phyloP scores from a whole-genome alignment of 208 protist species.

The Acanthamoeba healyi region DNA sequence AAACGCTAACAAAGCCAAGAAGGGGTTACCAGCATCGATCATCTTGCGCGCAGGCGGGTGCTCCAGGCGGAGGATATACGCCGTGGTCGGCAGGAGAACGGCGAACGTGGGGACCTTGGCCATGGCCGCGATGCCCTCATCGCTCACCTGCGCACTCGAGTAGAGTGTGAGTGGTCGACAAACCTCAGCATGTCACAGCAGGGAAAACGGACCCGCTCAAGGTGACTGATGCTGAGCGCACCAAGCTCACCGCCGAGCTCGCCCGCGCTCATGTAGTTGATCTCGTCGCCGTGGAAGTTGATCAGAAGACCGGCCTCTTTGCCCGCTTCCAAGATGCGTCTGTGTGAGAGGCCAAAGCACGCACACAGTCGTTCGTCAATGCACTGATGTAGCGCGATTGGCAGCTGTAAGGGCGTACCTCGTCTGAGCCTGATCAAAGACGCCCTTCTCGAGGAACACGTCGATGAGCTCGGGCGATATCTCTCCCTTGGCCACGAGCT shows the following conservation, averaged over 20 bases:
- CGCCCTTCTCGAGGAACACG: slow-evolving; percentile 91
- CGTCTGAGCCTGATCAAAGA: slow-evolving; percentile 85
- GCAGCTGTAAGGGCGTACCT: no score
- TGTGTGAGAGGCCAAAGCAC: not conserved
- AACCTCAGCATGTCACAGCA: not conserved
- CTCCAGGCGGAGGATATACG: slow-evolving; percentile 91
- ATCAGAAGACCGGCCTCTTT: slow-evolving; percentile 85
- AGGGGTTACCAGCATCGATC: slow-evolving; percentile 83
- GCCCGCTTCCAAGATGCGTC: slow-evolving; percentile 89
- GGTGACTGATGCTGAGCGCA: slow-evolving; percentile 89
- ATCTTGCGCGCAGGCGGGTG: slow-evolving; percentile 90
- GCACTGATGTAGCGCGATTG: no score
- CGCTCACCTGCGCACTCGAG: slow-evolving; percentile 70
- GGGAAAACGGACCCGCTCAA: slow-evolving; percentile 87
- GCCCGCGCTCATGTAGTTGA: slow-evolving; percentile 87
- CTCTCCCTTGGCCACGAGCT: slow-evolving; percentile 76
- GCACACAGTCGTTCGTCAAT: slow-evolving; percentile 79
- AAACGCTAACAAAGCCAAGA: not conserved
- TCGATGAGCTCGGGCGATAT: slow-evolving; percentile 90
- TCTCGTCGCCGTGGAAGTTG: slow-evolving; percentile 94
- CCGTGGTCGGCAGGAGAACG: slow-evolving; percentile 92
- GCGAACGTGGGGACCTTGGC: slow-evolving; percentile 86
- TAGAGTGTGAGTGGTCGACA: no score
- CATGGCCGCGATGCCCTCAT: slow-evolving; percentile 91
- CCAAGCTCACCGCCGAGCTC: slow-evolving; percentile 90